These are phyloP conservation scores for Mycena citricolor DNA, from an alignment of 1,284 basidiomycete genomes.

Conservation along the genomic window DNA sequence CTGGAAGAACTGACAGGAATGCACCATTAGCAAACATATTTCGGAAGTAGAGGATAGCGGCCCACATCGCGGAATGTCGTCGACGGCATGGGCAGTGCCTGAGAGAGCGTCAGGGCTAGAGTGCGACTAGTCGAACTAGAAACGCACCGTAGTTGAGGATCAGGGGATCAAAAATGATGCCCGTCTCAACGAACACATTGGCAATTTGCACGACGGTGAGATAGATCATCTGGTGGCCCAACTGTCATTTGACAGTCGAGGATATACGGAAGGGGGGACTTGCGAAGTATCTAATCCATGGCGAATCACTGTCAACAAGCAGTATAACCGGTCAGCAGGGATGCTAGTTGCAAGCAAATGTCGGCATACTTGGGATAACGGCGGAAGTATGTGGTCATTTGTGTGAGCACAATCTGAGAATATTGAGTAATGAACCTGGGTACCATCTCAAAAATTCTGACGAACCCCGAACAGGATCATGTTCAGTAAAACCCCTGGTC, in stretches of 20 bases:
- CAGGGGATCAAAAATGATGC: constrained; percentile 20
- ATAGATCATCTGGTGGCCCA: constrained; percentile 18
- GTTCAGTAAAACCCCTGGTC: constrained; percentile 19
- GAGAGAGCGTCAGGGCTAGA: neutral
- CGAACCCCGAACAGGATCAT: constrained; percentile 22
- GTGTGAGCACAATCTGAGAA: constrained; percentile 4
- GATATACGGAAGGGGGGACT: neutral
- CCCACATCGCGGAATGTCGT: neutral
- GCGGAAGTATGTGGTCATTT: constrained; percentile 10
- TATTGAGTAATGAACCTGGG: neutral
- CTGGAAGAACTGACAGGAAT: constrained; percentile 11
- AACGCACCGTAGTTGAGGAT: constrained; percentile 15
- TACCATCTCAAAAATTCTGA: neutral
- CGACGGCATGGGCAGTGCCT: neutral
- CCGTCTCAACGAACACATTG: constrained; percentile 8
- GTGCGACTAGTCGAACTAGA: neutral
- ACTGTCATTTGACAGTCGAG: neutral
- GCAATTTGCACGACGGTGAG: constrained; percentile 19
- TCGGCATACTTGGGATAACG: constrained; percentile 1
- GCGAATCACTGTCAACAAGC: constrained; percentile 2
- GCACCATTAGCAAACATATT: constrained; percentile 5
- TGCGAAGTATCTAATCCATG: constrained; percentile 10
- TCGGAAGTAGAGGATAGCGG: neutral
- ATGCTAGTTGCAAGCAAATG: neutral
- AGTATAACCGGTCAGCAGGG: neutral